Percentiles rank a stretch among this genome's conserved stretches.
These are phyloP conservation scores for Megacollybia marginata DNA, from an alignment of 768 basidiomycete species.

Conservation along the genomic window DNA sequence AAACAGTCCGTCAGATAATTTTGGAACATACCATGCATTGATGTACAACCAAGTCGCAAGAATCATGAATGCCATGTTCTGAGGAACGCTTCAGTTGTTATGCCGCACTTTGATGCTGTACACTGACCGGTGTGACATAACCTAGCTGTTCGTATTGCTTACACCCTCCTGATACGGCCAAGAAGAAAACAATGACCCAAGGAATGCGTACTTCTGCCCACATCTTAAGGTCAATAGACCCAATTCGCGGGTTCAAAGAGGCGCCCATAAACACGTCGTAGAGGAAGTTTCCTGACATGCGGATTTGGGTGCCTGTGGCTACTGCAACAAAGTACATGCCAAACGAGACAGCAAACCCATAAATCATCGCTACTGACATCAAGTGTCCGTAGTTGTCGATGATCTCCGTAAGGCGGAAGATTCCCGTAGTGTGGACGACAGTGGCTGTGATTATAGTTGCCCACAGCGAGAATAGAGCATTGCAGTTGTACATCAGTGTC, in stretches of 20 bases:
- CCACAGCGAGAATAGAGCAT: conserved; percentile 82
- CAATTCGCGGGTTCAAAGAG: conserved; percentile 86
- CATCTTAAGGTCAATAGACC: conserved; percentile 93
- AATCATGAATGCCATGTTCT: conserved; percentile 98
- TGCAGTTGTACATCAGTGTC: conserved; percentile 94
- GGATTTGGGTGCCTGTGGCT: conserved; percentile 68
- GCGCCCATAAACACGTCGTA: conserved; percentile 99
- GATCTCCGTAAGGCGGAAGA: conserved; percentile 89
- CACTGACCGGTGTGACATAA: conserved; percentile 82
- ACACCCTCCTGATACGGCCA: conserved; percentile 86
- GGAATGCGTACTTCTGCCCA: conserved; percentile 96
- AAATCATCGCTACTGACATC: conserved; percentile 94
- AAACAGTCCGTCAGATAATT: neutral
- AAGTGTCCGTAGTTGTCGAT: conserved; percentile 95
- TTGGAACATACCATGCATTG: conserved; percentile 70
- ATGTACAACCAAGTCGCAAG: conserved; percentile 94
- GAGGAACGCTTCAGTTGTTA: neutral
- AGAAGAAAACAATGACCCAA: conserved; percentile 93
- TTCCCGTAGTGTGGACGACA: conserved; percentile 65
- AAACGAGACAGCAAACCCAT: conserved; percentile 76
- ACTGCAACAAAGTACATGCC: conserved; percentile 77
- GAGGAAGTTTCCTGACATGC: conserved; percentile 92
- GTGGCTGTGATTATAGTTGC: conserved; percentile 71
- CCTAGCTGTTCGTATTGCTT: conserved; percentile 94
- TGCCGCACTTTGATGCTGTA: neutral